These are phyloP conservation scores for Exophiala xenobiotica DNA, from an alignment of 2,329 filamentous ascomycete genomes.

Conservation along the genomic window DNA sequence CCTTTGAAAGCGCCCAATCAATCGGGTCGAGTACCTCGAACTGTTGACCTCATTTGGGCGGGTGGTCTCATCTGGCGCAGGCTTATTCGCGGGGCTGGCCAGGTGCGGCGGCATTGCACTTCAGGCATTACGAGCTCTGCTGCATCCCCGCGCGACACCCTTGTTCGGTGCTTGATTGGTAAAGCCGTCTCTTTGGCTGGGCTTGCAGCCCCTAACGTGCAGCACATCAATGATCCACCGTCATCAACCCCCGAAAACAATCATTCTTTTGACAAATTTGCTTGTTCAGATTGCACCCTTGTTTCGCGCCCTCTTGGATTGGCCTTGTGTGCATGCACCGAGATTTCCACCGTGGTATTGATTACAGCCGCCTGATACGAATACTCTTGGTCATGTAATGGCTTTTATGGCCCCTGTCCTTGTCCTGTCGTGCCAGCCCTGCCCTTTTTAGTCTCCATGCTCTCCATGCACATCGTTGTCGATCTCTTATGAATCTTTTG, in stretches of 20 bases:
- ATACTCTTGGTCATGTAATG: not conserved
- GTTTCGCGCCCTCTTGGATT: not conserved
- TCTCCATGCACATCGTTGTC: constrained; percentile 10
- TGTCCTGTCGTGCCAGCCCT: constrained; percentile 1
- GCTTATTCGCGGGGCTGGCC: constrained; percentile 6
- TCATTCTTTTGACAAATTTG: not conserved
- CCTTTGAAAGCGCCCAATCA: constrained; percentile 7
- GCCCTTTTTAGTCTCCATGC: constrained; percentile 10
- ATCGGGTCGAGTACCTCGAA: constrained; percentile 4
- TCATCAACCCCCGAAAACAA: not conserved
- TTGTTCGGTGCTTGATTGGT: not conserved
- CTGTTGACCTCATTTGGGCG: constrained; percentile 11
- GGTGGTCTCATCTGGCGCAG: constrained; percentile 5
- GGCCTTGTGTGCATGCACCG: too few relatives aligned
- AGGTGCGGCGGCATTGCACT: not conserved
- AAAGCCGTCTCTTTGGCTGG: not conserved
- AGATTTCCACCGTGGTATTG: not conserved
- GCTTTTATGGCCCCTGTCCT: not conserved
- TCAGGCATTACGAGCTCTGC: not conserved
- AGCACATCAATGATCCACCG: not conserved
- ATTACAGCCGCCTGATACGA: not conserved
- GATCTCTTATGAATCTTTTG: constrained; percentile 16
- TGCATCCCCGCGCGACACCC: constrained; percentile 3
- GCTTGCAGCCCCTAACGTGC: not conserved
- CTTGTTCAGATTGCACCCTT: not conserved